A percentile compares a stretch with the other conserved stretches of the same genome.
These are phyloP conservation scores for Paracamarosporium sp. DNA, from an alignment of 2,329 filamentous ascomycete species.

Conservation along the genomic window DNA sequence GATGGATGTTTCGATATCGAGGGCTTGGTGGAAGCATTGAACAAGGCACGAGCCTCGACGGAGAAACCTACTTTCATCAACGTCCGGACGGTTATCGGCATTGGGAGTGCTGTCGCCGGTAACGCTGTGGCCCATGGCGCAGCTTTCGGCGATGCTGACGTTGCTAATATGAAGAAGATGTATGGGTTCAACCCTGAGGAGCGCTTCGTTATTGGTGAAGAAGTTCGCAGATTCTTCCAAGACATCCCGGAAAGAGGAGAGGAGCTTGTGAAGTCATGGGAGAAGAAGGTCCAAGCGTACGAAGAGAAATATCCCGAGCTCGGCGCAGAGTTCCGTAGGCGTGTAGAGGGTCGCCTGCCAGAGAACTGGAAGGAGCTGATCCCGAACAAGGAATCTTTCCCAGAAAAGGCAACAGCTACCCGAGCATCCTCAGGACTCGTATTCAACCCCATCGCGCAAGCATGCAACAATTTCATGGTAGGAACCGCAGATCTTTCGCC, in stretches of 20 bases:
- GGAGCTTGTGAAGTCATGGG: slow-evolving; percentile 57
- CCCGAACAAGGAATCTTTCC: slow-evolving; percentile 52
- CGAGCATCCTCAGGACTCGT: slow-evolving; percentile 59
- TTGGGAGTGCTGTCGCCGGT: slow-evolving; percentile 55
- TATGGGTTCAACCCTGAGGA: slow-evolving; percentile 59
- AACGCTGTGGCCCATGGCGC: slow-evolving; percentile 65
- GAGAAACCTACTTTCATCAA: slow-evolving; percentile 66
- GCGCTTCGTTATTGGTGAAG: slow-evolving; percentile 54
- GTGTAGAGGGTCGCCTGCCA: slow-evolving; percentile 57
- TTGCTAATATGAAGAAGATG: slow-evolving; percentile 61
- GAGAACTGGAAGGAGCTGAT: slow-evolving; percentile 59
- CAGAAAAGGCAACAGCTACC: slow-evolving; percentile 56
- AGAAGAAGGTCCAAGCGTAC: slow-evolving; percentile 54
- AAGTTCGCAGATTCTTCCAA: slow-evolving; percentile 60
- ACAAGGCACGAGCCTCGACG: slow-evolving; percentile 50
- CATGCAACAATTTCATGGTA: slow-evolving; percentile 93
- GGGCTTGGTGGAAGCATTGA: slow-evolving; percentile 56
- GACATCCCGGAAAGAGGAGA: slow-evolving; percentile 57
- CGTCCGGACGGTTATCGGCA: slow-evolving; percentile 62
- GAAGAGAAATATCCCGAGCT: slow-evolving; percentile 57
- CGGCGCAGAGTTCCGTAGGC: slow-evolving; percentile 55
- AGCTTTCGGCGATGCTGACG: slow-evolving; percentile 61
- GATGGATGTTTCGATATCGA: slow-evolving; percentile 62
- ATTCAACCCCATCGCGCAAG: slow-evolving; percentile 69
- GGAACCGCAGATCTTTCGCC: slow-evolving; percentile 65